A percentile compares a stretch with the other conserved stretches of the same genome.
phyloP scores from a whole-genome alignment of 371 early-diverging fungal genomes.

The Mortierella sp. region DNA sequence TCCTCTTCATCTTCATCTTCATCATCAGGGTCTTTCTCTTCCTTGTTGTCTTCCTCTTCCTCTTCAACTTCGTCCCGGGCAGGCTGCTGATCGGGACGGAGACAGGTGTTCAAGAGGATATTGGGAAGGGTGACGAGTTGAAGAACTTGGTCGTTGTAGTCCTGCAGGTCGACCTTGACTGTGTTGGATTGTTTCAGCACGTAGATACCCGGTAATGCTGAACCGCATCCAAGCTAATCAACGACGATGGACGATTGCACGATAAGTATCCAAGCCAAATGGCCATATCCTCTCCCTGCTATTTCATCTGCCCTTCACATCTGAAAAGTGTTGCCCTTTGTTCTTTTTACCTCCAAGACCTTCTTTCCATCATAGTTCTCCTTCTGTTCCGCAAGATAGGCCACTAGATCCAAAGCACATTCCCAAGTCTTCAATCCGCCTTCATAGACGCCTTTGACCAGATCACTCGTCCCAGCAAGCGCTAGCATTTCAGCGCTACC shows the following conservation, averaged over 20 bases:
- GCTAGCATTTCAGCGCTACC: constrained; percentile 62
- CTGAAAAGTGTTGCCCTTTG: background rate
- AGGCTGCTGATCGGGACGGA: constrained; percentile 55
- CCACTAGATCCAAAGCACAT: constrained; percentile 86
- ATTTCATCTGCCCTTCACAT: no score
- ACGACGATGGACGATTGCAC: background rate
- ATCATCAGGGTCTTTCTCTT: constrained; percentile 49
- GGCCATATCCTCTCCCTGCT: background rate
- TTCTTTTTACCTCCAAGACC: constrained; percentile 68
- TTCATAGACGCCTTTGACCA: constrained; percentile 90
- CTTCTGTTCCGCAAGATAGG: constrained; percentile 64
- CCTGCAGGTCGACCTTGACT: constrained; percentile 85
- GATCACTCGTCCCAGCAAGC: constrained; percentile 73
- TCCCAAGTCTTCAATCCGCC: constrained; percentile 98
- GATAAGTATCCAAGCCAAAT: background rate
- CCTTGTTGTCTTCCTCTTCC: constrained; percentile 28
- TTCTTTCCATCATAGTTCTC: constrained; percentile 61
- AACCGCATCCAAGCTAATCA: constrained; percentile 90
- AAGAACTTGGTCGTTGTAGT: constrained; percentile 92
- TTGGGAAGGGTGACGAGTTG: constrained; percentile 91
- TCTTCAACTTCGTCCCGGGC: constrained; percentile 42
- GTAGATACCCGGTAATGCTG: constrained; percentile 86
- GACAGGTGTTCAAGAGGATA: constrained; percentile 79
- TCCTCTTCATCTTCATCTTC: constrained; percentile 69
- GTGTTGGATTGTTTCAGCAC: constrained; percentile 62